Conservation (phyloP, 2,329 filamentous ascomycete genomes). For the Leptoxyphium fumago region DNA sequence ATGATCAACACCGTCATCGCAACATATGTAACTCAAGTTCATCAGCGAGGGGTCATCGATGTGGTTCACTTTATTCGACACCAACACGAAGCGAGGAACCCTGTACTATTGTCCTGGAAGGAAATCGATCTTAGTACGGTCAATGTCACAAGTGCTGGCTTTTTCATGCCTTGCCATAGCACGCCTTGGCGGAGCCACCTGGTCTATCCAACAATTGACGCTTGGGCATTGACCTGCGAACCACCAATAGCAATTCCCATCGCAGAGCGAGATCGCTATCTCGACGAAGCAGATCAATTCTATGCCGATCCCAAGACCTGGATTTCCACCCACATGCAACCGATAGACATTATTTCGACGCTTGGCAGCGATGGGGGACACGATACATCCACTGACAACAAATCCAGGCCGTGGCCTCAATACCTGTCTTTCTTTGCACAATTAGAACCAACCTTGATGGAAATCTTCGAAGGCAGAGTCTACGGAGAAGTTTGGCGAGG, state of each 20-base stretch:
- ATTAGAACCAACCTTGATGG: conserved; percentile 35
- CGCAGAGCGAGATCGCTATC: conserved; percentile 50
- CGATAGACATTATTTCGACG: not conserved
- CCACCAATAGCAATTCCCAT: conserved; percentile 60
- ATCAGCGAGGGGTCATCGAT: conserved; percentile 65
- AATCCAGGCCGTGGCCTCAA: conserved; percentile 25
- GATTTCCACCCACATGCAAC: conserved; percentile 27
- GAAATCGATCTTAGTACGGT: not conserved
- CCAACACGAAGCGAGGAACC: conserved; percentile 53
- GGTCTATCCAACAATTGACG: conserved; percentile 56
- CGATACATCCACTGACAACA: not conserved
- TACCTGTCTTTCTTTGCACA: conserved; percentile 42
- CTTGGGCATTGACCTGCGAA: conserved; percentile 80
- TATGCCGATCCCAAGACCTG: conserved; percentile 47
- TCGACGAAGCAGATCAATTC: conserved; percentile 85
- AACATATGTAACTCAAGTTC: conserved; percentile 57
- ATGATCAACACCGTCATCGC: conserved; percentile 54
- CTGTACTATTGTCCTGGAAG: conserved; percentile 10
- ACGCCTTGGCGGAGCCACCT: conserved; percentile 90
- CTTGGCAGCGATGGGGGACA: not conserved
- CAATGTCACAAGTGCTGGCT: conserved; percentile 44
- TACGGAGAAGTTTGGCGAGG: conserved; percentile 46
- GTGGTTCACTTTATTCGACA: conserved; percentile 63
- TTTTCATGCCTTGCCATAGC: conserved; percentile 90
- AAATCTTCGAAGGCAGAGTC: conserved; percentile 27